Percentiles rank a stretch among this genome's conserved stretches.
These are phyloP conservation scores for Saturnispora zaruensis DNA, from an alignment of 805 yeast species.

Conservation along the genomic window DNA sequence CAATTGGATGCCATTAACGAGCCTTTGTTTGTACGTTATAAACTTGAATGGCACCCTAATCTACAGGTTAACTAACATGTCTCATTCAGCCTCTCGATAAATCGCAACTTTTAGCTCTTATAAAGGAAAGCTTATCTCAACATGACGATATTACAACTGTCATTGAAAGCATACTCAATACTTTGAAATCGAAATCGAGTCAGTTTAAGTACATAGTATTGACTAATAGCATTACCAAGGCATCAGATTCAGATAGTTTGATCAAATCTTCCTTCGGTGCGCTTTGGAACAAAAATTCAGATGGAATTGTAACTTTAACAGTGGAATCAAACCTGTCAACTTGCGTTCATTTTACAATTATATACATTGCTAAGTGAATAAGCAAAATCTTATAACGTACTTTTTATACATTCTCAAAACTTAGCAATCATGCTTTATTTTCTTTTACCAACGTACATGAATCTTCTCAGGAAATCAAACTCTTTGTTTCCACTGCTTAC, in stretches of 20 bases:
- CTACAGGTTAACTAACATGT: background rate
- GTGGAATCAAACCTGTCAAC: slow-evolving; percentile 23
- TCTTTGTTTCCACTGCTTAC: background rate
- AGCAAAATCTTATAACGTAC: slow-evolving; percentile 4
- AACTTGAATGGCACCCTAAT: background rate
- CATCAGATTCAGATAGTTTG: slow-evolving; percentile 22
- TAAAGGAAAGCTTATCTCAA: slow-evolving; percentile 1
- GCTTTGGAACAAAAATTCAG: slow-evolving; percentile 48
- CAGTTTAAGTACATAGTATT: slow-evolving; percentile 49
- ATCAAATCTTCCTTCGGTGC: slow-evolving; percentile 39
- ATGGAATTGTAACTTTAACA: slow-evolving; percentile 36
- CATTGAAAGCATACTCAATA: slow-evolving; percentile 27
- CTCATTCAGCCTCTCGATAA: background rate
- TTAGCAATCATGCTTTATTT: background rate
- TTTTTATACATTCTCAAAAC: slow-evolving; percentile 9
- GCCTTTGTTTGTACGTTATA: background rate
- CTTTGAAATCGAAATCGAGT: slow-evolving; percentile 38
- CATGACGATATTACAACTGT: slow-evolving; percentile 17
- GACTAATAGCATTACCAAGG: slow-evolving; percentile 29
- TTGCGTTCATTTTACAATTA: background rate
- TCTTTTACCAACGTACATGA: background rate
- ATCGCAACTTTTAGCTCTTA: background rate
- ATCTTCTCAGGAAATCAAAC: slow-evolving; percentile 6
- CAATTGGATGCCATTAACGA: slow-evolving; percentile 1
- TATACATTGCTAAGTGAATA: background rate